phyloP scores from a whole-genome alignment of 2,329 filamentous ascomycete genomes.

The Aschersonia sp. region DNA sequence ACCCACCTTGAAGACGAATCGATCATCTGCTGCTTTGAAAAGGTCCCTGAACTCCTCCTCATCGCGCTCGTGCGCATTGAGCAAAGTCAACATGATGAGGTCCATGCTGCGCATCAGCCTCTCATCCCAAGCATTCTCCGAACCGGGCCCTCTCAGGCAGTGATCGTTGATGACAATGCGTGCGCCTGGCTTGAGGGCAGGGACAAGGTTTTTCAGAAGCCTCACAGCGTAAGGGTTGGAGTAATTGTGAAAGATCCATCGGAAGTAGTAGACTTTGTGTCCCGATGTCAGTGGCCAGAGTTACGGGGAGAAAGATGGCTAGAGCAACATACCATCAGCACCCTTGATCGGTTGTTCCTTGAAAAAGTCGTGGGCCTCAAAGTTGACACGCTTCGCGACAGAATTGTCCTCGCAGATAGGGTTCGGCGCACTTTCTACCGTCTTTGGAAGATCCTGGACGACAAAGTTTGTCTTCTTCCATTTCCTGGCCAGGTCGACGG shows the following conservation, averaged over 20 bases:
- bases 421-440: slow-evolving; percentile 29
- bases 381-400: slow-evolving; percentile 22
- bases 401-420: slow-evolving; percentile 23
- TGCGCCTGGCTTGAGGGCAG: slow-evolving; percentile 39
- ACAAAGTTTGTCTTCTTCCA: slow-evolving; percentile 38
- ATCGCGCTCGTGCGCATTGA: slow-evolving; percentile 36
- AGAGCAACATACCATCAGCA: slow-evolving; percentile 29
- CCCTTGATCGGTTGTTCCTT: slow-evolving; percentile 34
- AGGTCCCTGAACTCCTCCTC: slow-evolving; percentile 29
- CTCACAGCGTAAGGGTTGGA: slow-evolving; percentile 34
- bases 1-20: slow-evolving; percentile 28
- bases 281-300: neutral
- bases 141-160: slow-evolving; percentile 24
- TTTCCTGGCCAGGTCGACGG: slow-evolving; percentile 34
- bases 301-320: neutral
- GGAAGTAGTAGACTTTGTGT: slow-evolving; percentile 36
- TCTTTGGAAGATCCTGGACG: slow-evolving; percentile 38
- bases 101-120: slow-evolving; percentile 34
- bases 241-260: slow-evolving; percentile 48
- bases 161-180: slow-evolving; percentile 31
- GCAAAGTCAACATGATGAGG: slow-evolving; percentile 33
- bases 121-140: slow-evolving; percentile 28
- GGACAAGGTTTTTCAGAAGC: slow-evolving; percentile 34
- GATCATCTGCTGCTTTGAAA: slow-evolving; percentile 24
- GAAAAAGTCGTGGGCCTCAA: slow-evolving; percentile 43